Conservation (phyloP, 2,329 filamentous ascomycete species). For the Emydomyces testavorans region DNA sequence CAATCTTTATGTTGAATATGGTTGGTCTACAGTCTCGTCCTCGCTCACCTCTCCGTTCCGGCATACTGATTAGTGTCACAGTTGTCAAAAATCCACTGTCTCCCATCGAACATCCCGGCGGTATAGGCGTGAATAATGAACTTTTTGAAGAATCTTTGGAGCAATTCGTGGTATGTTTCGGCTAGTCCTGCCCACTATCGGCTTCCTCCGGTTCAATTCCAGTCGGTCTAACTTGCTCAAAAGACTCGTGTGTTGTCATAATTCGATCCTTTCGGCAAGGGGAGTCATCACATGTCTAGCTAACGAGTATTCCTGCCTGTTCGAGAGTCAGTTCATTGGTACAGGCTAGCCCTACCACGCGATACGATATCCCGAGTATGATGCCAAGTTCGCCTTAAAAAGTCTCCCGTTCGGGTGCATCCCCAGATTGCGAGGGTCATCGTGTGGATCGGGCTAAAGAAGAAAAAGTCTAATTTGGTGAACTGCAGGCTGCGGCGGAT, state of each 20-base stretch:
- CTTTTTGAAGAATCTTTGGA: conserved; percentile 50
- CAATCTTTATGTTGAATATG: conserved; percentile 93
- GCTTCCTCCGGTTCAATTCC: neutral
- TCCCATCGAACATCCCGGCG: conserved; percentile 49
- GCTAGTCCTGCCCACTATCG: neutral
- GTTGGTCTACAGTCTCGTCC: conserved; percentile 39
- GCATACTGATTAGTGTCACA: conserved; percentile 15
- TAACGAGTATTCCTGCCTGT: neutral
- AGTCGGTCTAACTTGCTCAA: conserved; percentile 1
- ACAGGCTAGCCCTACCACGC: conserved; percentile 7
- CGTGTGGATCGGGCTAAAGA: neutral
- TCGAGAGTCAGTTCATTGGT: conserved; percentile 2
- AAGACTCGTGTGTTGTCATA: conserved; percentile 15
- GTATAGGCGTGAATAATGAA: conserved; percentile 53
- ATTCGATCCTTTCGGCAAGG: neutral
- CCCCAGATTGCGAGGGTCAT: neutral
- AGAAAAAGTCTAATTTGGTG: neutral
- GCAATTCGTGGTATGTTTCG: conserved; percentile 37
- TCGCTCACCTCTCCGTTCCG: neutral
- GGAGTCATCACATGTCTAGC: neutral
- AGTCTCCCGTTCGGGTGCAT: neutral
- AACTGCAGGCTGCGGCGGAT: no score
- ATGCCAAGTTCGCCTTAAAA: conserved; percentile 6
- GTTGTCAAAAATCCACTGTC: conserved; percentile 55
- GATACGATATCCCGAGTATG: neutral